A percentile compares a stretch with the other conserved stretches of the same genome.
phyloP scores from a whole-genome alignment of 192 early-diverging fungal genomes.

The Obelidium mucronatum region DNA sequence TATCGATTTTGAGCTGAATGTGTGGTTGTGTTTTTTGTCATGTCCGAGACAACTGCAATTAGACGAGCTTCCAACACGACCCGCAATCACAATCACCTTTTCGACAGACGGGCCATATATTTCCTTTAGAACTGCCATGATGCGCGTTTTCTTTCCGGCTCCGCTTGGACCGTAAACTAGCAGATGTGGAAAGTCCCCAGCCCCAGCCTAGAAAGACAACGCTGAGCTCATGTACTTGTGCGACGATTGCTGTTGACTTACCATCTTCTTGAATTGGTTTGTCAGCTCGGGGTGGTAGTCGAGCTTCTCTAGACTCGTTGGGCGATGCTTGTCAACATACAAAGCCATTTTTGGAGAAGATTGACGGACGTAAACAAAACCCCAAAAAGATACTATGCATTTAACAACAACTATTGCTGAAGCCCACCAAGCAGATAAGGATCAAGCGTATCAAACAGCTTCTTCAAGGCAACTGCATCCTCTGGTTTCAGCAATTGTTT shows the following conservation, averaged over 20 bases:
- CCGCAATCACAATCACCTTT: too few relatives aligned
- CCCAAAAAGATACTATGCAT: background rate
- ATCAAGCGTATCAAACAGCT: slow-evolving; percentile 19
- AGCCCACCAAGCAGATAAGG: background rate
- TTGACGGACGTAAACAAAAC: too few relatives aligned
- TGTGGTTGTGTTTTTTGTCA: background rate
- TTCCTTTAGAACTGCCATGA: slow-evolving; percentile 84
- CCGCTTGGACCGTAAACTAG: slow-evolving; percentile 96
- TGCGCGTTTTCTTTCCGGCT: slow-evolving; percentile 96
- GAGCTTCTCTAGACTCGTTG: slow-evolving; percentile 81
- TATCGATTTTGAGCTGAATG: slow-evolving; percentile 85
- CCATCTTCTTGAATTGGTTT: slow-evolving; percentile 76
- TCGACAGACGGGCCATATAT: slow-evolving; percentile 91
- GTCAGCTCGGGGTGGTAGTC: slow-evolving; percentile 83
- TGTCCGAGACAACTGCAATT: too few relatives aligned
- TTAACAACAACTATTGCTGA: background rate
- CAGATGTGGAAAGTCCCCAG: slow-evolving; percentile 92
- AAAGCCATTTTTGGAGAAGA: slow-evolving; percentile 55
- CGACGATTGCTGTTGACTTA: too few relatives aligned
- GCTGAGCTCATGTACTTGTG: background rate
- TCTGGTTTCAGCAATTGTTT: background rate
- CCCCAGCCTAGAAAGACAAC: slow-evolving; percentile 50
- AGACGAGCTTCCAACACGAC: slow-evolving; percentile 15
- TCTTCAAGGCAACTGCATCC: background rate
- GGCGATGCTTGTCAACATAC: slow-evolving; percentile 97